Evolutionary conservation across 345 rosid genomes (phyloP).

Genomic region (Eucalyptus shirleyi): DNA sequence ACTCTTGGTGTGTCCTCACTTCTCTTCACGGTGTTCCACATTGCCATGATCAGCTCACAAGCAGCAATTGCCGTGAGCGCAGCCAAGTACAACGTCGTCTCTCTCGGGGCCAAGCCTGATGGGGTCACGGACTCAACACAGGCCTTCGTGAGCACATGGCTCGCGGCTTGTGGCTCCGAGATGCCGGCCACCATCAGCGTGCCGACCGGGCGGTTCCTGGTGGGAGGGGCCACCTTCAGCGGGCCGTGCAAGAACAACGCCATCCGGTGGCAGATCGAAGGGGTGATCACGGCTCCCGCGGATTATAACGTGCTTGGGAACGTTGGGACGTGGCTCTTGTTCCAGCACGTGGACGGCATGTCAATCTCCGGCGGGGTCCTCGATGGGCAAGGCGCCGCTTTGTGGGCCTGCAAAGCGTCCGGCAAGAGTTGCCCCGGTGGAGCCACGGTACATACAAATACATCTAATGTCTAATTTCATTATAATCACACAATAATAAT

Average conservation of each 20-base stretch:
- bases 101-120: constrained; percentile 35
- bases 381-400: constrained; percentile 10
- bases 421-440: constrained; percentile 54
- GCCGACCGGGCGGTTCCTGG: constrained; percentile 26
- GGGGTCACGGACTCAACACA: constrained; percentile 43
- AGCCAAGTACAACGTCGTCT: not conserved
- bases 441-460: constrained; percentile 32
- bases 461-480: not conserved
- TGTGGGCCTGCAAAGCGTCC: constrained; percentile 37
- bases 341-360: constrained; percentile 9
- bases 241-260: constrained; percentile 22
- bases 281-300: constrained; percentile 15
- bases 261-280: constrained; percentile 6
- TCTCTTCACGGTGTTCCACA: not conserved
- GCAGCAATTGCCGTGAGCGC: not conserved
- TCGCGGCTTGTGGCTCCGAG: constrained; percentile 34
- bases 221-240: not conserved
- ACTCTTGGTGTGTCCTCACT: not conserved
- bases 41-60: not conserved
- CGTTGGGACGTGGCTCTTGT: constrained; percentile 5
- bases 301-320: constrained; percentile 8
- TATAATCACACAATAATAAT: not conserved
- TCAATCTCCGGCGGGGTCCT: constrained; percentile 16
- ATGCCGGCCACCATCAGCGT: constrained; percentile 37
- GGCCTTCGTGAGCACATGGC: constrained; percentile 49